Evolutionary conservation across 2,329 filamentous ascomycete species (phyloP), one percentile per base, ranked within the genome.

Genomic region (Boeremia exigua): DNA sequence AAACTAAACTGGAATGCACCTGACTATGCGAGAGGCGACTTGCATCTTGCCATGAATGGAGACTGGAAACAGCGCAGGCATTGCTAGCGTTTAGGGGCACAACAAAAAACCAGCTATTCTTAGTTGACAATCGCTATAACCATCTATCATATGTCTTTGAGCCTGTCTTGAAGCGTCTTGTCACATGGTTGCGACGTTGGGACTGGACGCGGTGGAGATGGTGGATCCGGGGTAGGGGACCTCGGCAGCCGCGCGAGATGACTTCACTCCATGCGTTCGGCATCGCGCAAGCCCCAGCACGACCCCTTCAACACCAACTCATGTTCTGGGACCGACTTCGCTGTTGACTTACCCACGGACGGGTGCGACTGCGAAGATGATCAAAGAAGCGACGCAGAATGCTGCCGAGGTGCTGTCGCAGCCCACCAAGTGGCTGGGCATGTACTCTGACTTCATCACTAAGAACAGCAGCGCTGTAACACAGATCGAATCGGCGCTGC

Each of bases 401-500:
- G 71, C 81, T 54, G 76, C 75, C 47, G 77, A 75, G 61, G 75
- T 84, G 59, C 77, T 88, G 43, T 81, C 84, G 37, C 75, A 87
- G 66, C 86, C 88, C 44, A 82, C 87, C 25, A 82, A 82, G 75
- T 90, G 86, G 86, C 80, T 91, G 48, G 79, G 82, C 62, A 84
- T 87, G 78, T 96, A 96, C 77, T 87, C 88, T 69, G 88, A 95
- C 62, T 97, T 98, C 78, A 94, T 99, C 80, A 90, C 91, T 60
- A 95, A 94, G 79, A 99, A 99, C 75, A 88, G 92, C 58, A 89
- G 92, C 70, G 92, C 96, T 56, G 92, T 99, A 48, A 91, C 92
- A 45, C 93, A 96, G 79, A 94, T 99, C 61, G 95, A 99, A 80
- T 96, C 91, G 60, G 92, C 92, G 12, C 80, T 99, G 71, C 87